Evolutionary conservation across 177 flowering plant species (phyloP), one percentile per base, ranked within the genome.

Genomic region (Tripterygium wilfordii): DNA sequence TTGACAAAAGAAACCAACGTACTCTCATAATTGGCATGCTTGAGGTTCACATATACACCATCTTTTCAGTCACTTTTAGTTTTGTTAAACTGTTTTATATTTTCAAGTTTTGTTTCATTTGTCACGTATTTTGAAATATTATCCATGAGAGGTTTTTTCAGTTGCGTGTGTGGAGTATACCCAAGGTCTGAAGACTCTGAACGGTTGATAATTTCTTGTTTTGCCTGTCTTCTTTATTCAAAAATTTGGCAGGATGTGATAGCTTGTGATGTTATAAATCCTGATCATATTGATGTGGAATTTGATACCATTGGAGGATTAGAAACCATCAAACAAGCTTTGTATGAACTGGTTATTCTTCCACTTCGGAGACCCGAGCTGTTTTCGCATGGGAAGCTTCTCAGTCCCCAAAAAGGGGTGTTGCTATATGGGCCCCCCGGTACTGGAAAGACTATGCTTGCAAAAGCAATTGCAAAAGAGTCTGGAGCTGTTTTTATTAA

Each of bases 371-470:
- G 96, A 27, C 96, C 96, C 28, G 90, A 85, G 52, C 56, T 88
- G 30, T 85, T 88, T 70, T 62, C 83, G 6, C 66, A 68, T 63
- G 94, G 96, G 45, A 88, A 82, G 64, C 86, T 88, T 45, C 94
- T 85, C 42, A 76, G 82, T 51, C 90, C 94, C 6, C 94, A 82
- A 51, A 88, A 80, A 63, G 96, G 96, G 23, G 94, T 88, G 19
- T 51, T 88, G 69, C 46, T 88, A 9, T 85, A 80, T 64, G 96
- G 96, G 24, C 96, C 90, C 3, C 96, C 96, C 45, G 96, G 96
- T 21, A 88, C 94, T 49, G 96, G 96, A 46, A 88, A 88, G 62
- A 88, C 96, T 17, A 88, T 88, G 94, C 88, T 88, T 55, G 96
- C 96, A 26, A 85, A 88, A 62, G 96, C 96, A 49, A 85, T 88